These are phyloP conservation scores for Parietichytrium sp. DNA, from an alignment of 108 stramenopile genomes.

Conservation along the genomic window DNA sequence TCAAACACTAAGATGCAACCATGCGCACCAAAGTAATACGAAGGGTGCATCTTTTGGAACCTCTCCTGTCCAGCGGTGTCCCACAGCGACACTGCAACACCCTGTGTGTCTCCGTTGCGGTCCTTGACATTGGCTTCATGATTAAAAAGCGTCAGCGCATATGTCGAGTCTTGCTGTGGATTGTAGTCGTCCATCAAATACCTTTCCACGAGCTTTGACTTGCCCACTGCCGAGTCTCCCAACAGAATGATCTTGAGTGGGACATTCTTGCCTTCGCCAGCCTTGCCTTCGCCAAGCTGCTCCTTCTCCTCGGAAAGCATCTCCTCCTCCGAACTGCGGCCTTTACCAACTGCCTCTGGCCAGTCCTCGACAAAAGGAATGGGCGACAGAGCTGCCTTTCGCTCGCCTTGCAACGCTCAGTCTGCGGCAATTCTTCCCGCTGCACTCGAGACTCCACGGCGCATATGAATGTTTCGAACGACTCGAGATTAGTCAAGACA, in stretches of 20 bases:
- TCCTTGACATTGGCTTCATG: neutral
- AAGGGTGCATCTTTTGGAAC: conserved; percentile 77
- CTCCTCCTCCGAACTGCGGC: no score
- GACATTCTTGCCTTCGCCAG: no score
- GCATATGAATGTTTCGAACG: no score
- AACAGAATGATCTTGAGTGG: conserved; percentile 74
- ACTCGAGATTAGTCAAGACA: no score
- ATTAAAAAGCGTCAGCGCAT: conserved; percentile 73
- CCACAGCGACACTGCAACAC: conserved; percentile 67
- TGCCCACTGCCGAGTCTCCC: conserved; percentile 81
- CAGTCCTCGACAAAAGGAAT: no score
- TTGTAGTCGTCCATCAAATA: conserved; percentile 79
- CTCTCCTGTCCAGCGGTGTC: conserved; percentile 84
- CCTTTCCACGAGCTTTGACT: conserved; percentile 76
- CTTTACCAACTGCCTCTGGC: no score
- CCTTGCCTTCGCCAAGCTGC: no score
- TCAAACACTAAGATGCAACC: conserved; percentile 67
- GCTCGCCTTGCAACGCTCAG: no score
- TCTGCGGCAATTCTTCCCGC: no score
- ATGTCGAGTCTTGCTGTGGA: conserved; percentile 72
- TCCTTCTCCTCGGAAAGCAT: no score
- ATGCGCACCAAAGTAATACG: conserved; percentile 78
- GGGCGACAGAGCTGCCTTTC: no score
- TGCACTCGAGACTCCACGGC: no score
- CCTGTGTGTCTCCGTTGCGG: neutral